These are phyloP conservation scores for Sarcodon aspratus DNA, from an alignment of 768 basidiomycete genomes.

Conservation along the genomic window DNA sequence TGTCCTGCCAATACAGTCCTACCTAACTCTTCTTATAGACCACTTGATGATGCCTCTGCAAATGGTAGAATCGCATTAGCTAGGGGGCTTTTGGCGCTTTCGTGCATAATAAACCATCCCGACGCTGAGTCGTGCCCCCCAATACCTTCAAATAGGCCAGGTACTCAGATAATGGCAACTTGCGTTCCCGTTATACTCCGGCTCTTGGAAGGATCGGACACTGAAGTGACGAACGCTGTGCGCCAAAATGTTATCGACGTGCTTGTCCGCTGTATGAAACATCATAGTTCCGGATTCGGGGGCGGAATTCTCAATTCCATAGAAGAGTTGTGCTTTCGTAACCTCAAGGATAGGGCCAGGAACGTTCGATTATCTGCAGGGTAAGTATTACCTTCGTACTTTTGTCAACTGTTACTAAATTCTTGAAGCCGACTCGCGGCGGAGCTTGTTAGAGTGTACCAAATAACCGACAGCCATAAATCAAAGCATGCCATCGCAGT, in stretches of 20 bases:
- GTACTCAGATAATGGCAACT: slow-evolving; percentile 14
- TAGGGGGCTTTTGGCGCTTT: slow-evolving; percentile 7
- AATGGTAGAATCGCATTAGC: slow-evolving; percentile 22
- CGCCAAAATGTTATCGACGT: slow-evolving; percentile 17
- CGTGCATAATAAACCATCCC: slow-evolving; percentile 11
- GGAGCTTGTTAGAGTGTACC: slow-evolving; percentile 34
- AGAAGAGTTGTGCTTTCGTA: slow-evolving; percentile 30
- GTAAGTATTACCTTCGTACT: slow-evolving; percentile 25
- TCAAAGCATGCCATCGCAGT: slow-evolving; percentile 25
- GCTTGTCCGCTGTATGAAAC: slow-evolving; percentile 7
- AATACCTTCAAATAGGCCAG: slow-evolving; percentile 1
- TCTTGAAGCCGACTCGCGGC: slow-evolving; percentile 33
- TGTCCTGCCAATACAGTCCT: background rate
- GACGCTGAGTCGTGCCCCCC: slow-evolving; percentile 4
- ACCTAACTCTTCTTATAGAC: slow-evolving; percentile 16
- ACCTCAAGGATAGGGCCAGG: slow-evolving; percentile 43
- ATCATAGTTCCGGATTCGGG: slow-evolving; percentile 10
- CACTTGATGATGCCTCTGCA: slow-evolving; percentile 20
- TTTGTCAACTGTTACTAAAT: slow-evolving; percentile 1
- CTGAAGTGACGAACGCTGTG: slow-evolving; percentile 35
- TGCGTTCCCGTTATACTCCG: slow-evolving; percentile 24
- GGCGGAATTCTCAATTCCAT: slow-evolving; percentile 16
- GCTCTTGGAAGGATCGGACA: slow-evolving; percentile 35
- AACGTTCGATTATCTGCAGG: slow-evolving; percentile 57
- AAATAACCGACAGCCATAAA: slow-evolving; percentile 19